Percentiles rank a stretch among this genome's conserved stretches.
phyloP scores from a whole-genome alignment of 768 basidiomycete species.

The Trametes cinnabarina region DNA sequence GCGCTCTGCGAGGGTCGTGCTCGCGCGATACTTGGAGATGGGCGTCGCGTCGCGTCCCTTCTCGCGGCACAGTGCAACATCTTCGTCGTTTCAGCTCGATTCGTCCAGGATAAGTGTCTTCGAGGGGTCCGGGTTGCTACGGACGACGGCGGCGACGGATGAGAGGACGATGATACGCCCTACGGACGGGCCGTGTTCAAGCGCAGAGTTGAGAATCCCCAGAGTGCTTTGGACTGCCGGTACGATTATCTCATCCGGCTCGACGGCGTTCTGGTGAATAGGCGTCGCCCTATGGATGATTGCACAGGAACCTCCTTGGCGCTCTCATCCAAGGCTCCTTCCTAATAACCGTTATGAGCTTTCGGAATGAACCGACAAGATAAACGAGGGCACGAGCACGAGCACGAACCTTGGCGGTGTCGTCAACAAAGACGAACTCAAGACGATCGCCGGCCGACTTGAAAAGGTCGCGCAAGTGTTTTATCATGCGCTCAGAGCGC shows the following conservation, averaged over 20 bases:
- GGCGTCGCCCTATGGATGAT: conserved; percentile 72
- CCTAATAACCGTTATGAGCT: too few species aligned
- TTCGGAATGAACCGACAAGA: background rate
- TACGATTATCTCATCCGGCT: conserved; percentile 52
- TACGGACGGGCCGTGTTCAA: conserved; percentile 44
- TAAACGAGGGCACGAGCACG: too few species aligned
- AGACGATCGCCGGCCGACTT: conserved; percentile 53
- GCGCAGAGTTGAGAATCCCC: conserved; percentile 56
- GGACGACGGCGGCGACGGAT: conserved; percentile 47
- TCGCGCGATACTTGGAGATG: conserved; percentile 49
- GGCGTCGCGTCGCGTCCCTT: conserved; percentile 44
- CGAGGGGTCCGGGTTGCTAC: conserved; percentile 18
- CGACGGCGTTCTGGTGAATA: conserved; percentile 43
- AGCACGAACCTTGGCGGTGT: conserved; percentile 52
- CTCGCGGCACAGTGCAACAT: conserved; percentile 36
- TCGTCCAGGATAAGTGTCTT: conserved; percentile 40
- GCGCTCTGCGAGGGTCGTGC: conserved; percentile 60
- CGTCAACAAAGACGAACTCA: conserved; percentile 64
- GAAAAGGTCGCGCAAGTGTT: conserved; percentile 55
- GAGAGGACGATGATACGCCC: conserved; percentile 65
- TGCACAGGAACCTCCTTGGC: conserved; percentile 72
- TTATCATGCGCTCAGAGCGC: conserved; percentile 55
- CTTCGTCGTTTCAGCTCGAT: conserved; percentile 58
- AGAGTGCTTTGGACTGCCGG: conserved; percentile 75
- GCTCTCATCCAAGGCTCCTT: conserved; percentile 74